Percentiles rank a stretch among this genome's conserved stretches.
Conservation (phyloP, 2,329 filamentous ascomycete species). For the Paramyrothecium roridum region DNA sequence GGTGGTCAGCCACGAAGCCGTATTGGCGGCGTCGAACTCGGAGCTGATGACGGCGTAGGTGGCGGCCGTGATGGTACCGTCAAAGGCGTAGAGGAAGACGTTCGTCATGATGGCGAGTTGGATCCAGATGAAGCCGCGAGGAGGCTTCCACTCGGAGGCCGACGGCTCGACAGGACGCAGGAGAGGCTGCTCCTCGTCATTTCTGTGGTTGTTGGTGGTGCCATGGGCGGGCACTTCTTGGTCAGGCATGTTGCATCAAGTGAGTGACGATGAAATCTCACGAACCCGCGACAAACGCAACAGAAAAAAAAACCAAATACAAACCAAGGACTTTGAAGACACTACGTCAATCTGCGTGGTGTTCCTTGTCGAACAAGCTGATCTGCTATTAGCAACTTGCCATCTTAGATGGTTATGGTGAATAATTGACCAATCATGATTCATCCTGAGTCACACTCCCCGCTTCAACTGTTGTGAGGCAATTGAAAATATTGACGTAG, state of each 20-base stretch:
- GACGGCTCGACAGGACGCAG: conserved; percentile 13
- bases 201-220: not conserved
- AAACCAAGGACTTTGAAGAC: too few relatives aligned
- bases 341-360: not conserved
- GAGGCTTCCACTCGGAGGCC: conserved; percentile 38
- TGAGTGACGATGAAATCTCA: not conserved
- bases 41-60: conserved; percentile 73
- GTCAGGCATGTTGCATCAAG: not conserved
- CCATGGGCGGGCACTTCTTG: not conserved
- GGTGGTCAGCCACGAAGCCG: conserved; percentile 72
- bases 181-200: conserved; percentile 9
- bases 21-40: conserved; percentile 69
- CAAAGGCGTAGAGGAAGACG: conserved; percentile 65
- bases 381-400: not conserved
- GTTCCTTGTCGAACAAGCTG: not conserved
- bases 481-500: not conserved
- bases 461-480: not conserved
- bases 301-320: too few relatives aligned
- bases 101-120: conserved; percentile 62
- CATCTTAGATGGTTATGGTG: not conserved
- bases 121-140: conserved; percentile 53
- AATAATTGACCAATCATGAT: not conserved
- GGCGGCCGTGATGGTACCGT: conserved; percentile 70
- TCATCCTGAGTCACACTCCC: not conserved
- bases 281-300: too few relatives aligned